Evolutionary conservation across 257 asterid species (phyloP).

Genomic region (Rhazya stricta): DNA sequence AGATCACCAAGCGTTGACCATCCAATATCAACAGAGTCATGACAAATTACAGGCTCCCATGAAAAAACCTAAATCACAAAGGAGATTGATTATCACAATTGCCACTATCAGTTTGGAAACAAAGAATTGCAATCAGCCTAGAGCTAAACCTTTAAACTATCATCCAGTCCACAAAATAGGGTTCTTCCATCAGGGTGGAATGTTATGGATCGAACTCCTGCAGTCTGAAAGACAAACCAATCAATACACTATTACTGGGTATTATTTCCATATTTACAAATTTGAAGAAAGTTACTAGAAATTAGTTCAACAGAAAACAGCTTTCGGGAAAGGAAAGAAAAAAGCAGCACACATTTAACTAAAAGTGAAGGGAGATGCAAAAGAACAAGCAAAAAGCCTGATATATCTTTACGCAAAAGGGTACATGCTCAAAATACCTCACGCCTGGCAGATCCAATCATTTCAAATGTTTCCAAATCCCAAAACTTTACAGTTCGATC

Average conservation of each 20-base stretch:
- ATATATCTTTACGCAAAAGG: neutral
- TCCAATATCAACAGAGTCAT: conserved; percentile 92
- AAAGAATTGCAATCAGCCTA: conserved; percentile 13
- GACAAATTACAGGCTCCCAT: conserved; percentile 97
- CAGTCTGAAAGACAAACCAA: conserved; percentile 44
- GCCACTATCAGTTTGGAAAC: conserved; percentile 12
- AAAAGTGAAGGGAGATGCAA: neutral
- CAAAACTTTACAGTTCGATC: conserved; percentile 94
- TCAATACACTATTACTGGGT: neutral
- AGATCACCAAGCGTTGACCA: conserved; percentile 96
- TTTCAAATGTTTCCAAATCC: conserved; percentile 99
- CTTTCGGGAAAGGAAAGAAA: neutral
- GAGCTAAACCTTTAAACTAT: conserved; percentile 73
- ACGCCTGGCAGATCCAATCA: conserved; percentile 91
- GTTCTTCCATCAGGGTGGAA: conserved; percentile 95
- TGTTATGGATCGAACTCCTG: conserved; percentile 79
- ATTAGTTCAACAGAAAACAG: neutral
- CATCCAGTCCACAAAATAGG: conserved; percentile 87
- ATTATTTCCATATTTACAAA: neutral
- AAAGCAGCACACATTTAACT: neutral
- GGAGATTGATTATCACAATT: conserved; percentile 21
- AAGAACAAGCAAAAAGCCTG: neutral
- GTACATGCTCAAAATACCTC: conserved; percentile 52
- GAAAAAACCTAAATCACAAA: conserved; percentile 71
- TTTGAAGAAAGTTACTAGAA: neutral